Evolutionary conservation across 2,329 filamentous ascomycete genomes (phyloP).

Genomic region (Neonectria ditissima): DNA sequence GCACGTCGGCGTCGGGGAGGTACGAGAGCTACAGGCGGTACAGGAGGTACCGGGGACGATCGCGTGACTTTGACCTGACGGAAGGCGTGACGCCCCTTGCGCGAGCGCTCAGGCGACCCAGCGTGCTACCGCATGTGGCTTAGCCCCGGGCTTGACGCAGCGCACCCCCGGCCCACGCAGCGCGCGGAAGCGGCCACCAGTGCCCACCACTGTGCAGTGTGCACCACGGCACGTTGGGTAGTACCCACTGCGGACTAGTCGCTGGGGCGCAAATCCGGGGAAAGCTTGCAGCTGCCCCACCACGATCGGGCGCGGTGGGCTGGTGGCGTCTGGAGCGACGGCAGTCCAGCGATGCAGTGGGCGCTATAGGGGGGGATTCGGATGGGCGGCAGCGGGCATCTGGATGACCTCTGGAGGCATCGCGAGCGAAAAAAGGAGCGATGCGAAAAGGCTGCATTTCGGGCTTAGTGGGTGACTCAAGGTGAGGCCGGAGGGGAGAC

Average conservation of each 20-base stretch:
- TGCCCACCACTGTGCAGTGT: neutral
- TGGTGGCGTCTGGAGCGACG: constrained; percentile 38
- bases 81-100: constrained; percentile 45
- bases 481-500: neutral
- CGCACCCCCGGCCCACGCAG: constrained; percentile 14
- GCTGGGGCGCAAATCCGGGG: constrained; percentile 48
- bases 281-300: constrained; percentile 50
- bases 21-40: constrained; percentile 22
- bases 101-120: constrained; percentile 44
- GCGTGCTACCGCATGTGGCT: constrained; percentile 37
- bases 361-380: constrained; percentile 29
- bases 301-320: constrained; percentile 33
- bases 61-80: constrained; percentile 49
- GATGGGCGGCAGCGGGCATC: constrained; percentile 20
- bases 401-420: constrained; percentile 6
- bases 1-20: constrained; percentile 15
- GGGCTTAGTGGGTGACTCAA: neutral
- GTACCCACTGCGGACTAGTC: constrained; percentile 38
- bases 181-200: constrained; percentile 16
- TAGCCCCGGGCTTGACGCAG: constrained; percentile 36
- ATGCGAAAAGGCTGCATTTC: constrained; percentile 2
- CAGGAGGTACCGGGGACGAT: constrained; percentile 37
- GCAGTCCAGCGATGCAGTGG: constrained; percentile 36
- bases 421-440: constrained; percentile 10
- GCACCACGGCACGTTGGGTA: constrained; percentile 35